Evolutionary conservation across 345 rosid genomes (phyloP), one percentile per base, ranked within the genome.

Genomic region (Brassica carinata): DNA sequence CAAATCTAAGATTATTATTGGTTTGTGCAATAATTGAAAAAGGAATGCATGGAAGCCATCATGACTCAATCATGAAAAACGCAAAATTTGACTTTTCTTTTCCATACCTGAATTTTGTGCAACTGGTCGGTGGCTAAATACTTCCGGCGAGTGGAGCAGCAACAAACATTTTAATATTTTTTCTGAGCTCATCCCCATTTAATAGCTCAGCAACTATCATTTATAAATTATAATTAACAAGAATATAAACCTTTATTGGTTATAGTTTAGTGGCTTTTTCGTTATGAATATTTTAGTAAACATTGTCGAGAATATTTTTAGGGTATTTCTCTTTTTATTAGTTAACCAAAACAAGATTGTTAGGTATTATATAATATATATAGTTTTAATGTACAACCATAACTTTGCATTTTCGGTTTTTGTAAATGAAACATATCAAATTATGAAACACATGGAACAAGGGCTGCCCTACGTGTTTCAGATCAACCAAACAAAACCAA

Each of bases 21-120:
- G 76, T 33, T 33, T 51, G 17, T 51, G 71, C 57, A 23, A 64
- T 70, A 51, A 48, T 71, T 51, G 23, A 48, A 66, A 71, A 53
- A 57, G 9, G 8, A 74, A 23, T 31, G 66, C 79, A 68, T 43
- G 64, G 30, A 74, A 51, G 65, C 83, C 75, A 74, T 19, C 31
- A 69, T 31, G 15, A 63, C 79, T 69, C 79, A 69, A 80, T 74
- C 75, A 80, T 69, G 79, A 69, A 69, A 59, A 80, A 11, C 34
- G 67, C 34, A 69, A 65, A 36, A 1, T 63, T 62, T 74, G 83
- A 74, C 75, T 74, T 80, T 74, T 26, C 23, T 61, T 59, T 45
- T 7, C 18, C 64, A 5, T 3, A 17, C 73, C 71, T 40, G 55
- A 64, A 30, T 9, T 67, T 34, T 19, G 31, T 74, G 79, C 58